phyloP scores from a whole-genome alignment of 176 grass and related monocot genomes.

The Olyra latifolia region DNA sequence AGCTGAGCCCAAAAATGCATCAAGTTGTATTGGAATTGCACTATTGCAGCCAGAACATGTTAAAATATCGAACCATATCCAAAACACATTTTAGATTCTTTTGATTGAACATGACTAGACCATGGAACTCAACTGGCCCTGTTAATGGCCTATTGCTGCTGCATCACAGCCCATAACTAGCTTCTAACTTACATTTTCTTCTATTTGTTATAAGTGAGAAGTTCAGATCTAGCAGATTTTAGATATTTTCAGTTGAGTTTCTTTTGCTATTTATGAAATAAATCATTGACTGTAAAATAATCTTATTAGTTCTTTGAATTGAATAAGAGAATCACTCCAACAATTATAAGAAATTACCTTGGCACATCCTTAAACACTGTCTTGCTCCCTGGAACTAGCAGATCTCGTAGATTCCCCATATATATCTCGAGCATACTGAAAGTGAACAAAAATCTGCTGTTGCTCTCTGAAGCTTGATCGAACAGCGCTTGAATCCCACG shows the following conservation, averaged over 20 bases:
- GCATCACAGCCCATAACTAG: constrained; percentile 4
- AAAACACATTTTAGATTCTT: constrained; percentile 5
- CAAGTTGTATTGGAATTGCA: background rate
- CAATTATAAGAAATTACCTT: constrained; percentile 47
- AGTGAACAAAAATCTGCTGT: constrained; percentile 65
- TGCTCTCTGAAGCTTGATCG: constrained; percentile 67
- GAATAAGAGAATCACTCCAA: constrained; percentile 4
- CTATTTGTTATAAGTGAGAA: background rate
- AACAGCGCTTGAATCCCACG: constrained; percentile 80
- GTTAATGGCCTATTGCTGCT: background rate
- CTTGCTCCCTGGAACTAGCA: constrained; percentile 58
- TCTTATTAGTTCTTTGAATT: constrained; percentile 1
- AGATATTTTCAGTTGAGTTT: constrained; percentile 2
- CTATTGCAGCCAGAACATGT: background rate
- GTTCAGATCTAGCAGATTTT: background rate
- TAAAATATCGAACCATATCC: background rate
- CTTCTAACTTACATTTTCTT: background rate
- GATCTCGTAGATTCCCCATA: constrained; percentile 86
- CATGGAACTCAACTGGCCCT: background rate
- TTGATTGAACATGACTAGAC: constrained; percentile 6
- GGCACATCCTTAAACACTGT: constrained; percentile 61
- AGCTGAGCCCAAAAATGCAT: background rate
- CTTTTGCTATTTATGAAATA: background rate
- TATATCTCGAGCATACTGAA: constrained; percentile 99
- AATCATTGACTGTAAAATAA: background rate